These are phyloP conservation scores for Esteya vermicola DNA, from an alignment of 2,329 filamentous ascomycete species.

Conservation along the genomic window DNA sequence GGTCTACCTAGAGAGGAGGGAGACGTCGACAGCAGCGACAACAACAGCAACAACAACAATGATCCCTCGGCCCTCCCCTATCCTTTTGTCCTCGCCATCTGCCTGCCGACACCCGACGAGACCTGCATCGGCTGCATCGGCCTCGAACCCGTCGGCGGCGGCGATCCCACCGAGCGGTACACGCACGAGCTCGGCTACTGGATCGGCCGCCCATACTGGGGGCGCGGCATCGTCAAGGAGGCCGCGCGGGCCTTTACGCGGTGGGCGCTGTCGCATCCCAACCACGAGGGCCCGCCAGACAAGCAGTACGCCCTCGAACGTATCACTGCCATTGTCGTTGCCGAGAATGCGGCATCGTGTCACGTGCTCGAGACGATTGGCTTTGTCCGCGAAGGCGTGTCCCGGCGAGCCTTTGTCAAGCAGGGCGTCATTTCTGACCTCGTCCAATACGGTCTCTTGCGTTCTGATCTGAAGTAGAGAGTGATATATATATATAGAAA, in stretches of 20 bases:
- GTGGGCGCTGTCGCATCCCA: conserved; percentile 24
- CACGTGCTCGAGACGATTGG: conserved; percentile 28
- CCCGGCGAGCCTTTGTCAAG: conserved; percentile 27
- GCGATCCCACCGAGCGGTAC: conserved; percentile 22
- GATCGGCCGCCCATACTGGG: conserved; percentile 27
- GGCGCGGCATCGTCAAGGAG: conserved; percentile 28
- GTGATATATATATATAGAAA: too few species aligned
- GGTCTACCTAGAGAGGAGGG: too few species aligned
- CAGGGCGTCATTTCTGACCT: conserved; percentile 23
- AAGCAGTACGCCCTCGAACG: conserved; percentile 23
- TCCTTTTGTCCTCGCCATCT: conserved; percentile 21
- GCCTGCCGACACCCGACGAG: conserved; percentile 13
- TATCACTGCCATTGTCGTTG: conserved; percentile 24
- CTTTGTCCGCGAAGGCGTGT: conserved; percentile 27
- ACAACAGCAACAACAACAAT: too few species aligned
- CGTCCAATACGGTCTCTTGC: conserved; percentile 20
- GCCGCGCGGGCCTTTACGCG: conserved; percentile 21
- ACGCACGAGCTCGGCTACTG: conserved; percentile 37
- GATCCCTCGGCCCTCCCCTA: background rate
- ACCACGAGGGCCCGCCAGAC: background rate
- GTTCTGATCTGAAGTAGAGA: conserved; percentile 3
- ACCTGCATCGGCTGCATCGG: conserved; percentile 27
- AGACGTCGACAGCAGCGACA: too few species aligned
- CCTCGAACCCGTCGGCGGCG: conserved; percentile 18
- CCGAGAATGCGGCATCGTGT: conserved; percentile 25